Base-by-base conservation (phyloP, 106 monocot species). In the Dendrobium catenatum region DNA sequence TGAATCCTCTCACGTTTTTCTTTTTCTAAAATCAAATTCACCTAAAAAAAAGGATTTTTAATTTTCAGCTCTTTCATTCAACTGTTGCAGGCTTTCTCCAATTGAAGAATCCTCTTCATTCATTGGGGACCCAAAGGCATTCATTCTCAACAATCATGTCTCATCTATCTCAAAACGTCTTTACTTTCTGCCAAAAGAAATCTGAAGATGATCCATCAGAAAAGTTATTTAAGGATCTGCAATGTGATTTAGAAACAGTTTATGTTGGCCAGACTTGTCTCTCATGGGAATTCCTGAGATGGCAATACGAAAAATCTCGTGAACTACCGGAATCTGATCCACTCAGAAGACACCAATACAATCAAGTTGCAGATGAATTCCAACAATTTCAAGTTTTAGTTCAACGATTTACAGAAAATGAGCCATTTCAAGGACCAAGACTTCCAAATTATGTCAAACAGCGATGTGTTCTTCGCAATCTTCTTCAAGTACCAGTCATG, bases 211-310 rank as follows among this genome's bases (percentile, higher is more conserved):
- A 82, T 66, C 84, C 82, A 18, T 86, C 88, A 41, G 90, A 88
- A 40, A 85, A 58, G 77, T 87, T 93, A 80, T 59, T 91, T 80
- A 88, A 85, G 75, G 96, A 96, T 81, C 83, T 96, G 2, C 83
- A 83, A 9, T 68, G 66, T 31, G 93, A 93, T 9, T 44, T 96
- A 15, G 96, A 96, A 83, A 87, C 75, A 26, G 90, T 96, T 11
- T 96, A 93, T 43, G 93, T 96, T 26, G 93, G 93, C 24, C 96
- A 96, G 55, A 78, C 76, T 31, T 96, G 96, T 41, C 93, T 96
- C 48, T 93, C 96, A 47, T 96, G 96, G 96, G 96, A 96, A 44
- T 90, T 96, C 79, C 84, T 96, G 24, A 75, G 88, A 9, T 96
- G 96, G 96, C 96, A 96, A 66, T 96, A 88, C 41, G 91, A 90